Conservation (phyloP, 305 asterid genomes). For the Rubia balearica region DNA sequence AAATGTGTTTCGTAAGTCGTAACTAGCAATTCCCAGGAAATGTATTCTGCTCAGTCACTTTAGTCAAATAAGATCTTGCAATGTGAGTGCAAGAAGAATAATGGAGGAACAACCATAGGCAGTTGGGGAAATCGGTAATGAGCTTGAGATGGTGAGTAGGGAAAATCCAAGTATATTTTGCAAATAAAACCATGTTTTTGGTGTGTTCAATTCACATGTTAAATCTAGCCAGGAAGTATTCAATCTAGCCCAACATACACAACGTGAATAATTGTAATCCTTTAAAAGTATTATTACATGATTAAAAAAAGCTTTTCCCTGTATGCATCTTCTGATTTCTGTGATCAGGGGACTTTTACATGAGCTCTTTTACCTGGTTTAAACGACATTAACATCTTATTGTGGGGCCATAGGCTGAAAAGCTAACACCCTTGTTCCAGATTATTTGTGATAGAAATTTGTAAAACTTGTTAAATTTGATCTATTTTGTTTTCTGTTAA, state of each 20-base stretch:
- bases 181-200: background rate
- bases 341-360: background rate
- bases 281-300: background rate
- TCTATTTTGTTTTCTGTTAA: background rate
- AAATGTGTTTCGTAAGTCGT: no score
- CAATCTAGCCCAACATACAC: background rate
- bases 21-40: background rate
- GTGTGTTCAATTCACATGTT: background rate
- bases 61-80: background rate
- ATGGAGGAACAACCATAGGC: background rate
- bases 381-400: background rate
- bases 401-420: background rate
- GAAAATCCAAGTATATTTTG: background rate
- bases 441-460: background rate
- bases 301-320: background rate
- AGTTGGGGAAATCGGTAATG: background rate
- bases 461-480: background rate
- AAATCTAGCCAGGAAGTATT: background rate
- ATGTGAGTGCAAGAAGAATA: background rate
- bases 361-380: background rate
- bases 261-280: background rate
- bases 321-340: background rate
- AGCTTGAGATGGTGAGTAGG: background rate
- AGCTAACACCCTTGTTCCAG: background rate
- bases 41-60: background rate